Evolutionary conservation across 1,139 yeast genomes (phyloP), one percentile per base, ranked within the genome.

Genomic region (Groenewaldozyma sp.): DNA sequence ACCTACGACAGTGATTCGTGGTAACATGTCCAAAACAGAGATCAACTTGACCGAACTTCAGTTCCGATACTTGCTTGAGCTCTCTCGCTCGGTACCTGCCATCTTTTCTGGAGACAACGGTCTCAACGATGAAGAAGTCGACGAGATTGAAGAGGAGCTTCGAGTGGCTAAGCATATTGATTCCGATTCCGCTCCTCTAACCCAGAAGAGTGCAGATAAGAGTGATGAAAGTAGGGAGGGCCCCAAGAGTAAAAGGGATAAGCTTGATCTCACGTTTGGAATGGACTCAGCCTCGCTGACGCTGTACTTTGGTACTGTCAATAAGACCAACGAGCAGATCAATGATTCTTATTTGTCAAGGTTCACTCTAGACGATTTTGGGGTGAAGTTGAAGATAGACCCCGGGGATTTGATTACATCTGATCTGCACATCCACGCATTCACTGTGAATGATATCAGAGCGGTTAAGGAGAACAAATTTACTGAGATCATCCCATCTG

Each of bases 21-120:
- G 95, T 14, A 63, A 68, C 21, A 68, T 83, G 54, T 76, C 83
- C 1, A 83, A 83, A 18, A 68, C 83, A 17, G 73, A 76, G 37
- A 65, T 86, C 48, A 70, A 73, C 24, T 61, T 91, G 43, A 82
- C 96, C 0, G 97, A 91, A 49, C 59, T 76, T 29, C 98, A 93
- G 60, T 66, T 82, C 35, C 64, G 69, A 27, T 78, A 75, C 50
- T 56, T 88, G 40, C 56, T 76, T 51, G 65, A 70, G 16, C 63
- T 88, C 36, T 64, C 74, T 2, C 74, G 73, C 37, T 70, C 79
- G 1, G 57, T 88, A 1, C 67, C 83, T 0, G 62, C 70, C 24
- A 82, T 83, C 0, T 72, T 82, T 40, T 60, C 62, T 16, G 63
- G 67, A 24, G 61, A 63, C 1, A 67, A 61, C 3, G 64, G 63